Evolutionary conservation across 306 rosid genomes (phyloP).

Genomic region (Casuarina equisetifolia): DNA sequence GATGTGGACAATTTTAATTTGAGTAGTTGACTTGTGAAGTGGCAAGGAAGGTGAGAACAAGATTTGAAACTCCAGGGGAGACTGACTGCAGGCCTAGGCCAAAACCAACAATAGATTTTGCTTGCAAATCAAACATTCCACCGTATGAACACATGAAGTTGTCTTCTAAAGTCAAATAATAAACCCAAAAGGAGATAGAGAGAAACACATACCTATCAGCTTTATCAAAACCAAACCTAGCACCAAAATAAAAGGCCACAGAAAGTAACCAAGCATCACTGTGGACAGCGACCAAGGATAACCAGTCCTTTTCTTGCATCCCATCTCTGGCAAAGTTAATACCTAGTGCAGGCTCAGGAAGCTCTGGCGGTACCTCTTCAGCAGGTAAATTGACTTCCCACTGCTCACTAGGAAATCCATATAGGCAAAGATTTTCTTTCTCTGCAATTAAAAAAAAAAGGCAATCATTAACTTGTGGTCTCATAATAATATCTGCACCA

Average conservation of each 20-base stretch:
- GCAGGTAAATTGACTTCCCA: slow-evolving; percentile 77
- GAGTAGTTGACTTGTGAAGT: background rate
- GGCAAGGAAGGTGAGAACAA: background rate
- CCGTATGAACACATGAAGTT: background rate
- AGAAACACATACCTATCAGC: slow-evolving; percentile 53
- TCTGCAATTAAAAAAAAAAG: slow-evolving; percentile 37
- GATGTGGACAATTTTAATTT: background rate
- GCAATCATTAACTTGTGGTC: background rate
- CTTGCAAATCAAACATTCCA: slow-evolving; percentile 1
- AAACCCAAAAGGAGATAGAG: slow-evolving; percentile 7
- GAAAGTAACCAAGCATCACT: slow-evolving; percentile 78
- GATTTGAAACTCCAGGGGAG: background rate
- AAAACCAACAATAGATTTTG: background rate
- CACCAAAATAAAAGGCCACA: slow-evolving; percentile 62
- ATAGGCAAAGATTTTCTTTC: slow-evolving; percentile 76
- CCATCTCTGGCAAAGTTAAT: slow-evolving; percentile 71
- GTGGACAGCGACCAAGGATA: slow-evolving; percentile 68
- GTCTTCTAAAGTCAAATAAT: slow-evolving; percentile 5
- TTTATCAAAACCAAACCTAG: slow-evolving; percentile 65
- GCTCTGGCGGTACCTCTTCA: slow-evolving; percentile 73
- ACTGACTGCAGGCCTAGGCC: background rate
- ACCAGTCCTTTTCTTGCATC: slow-evolving; percentile 67
- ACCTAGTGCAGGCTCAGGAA: slow-evolving; percentile 77
- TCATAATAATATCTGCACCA: background rate
- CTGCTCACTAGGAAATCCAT: slow-evolving; percentile 68